Percentiles rank a stretch among this genome's conserved stretches.
phyloP scores from a whole-genome alignment of 2,329 filamentous ascomycete genomes.

The Hortaea sp. region DNA sequence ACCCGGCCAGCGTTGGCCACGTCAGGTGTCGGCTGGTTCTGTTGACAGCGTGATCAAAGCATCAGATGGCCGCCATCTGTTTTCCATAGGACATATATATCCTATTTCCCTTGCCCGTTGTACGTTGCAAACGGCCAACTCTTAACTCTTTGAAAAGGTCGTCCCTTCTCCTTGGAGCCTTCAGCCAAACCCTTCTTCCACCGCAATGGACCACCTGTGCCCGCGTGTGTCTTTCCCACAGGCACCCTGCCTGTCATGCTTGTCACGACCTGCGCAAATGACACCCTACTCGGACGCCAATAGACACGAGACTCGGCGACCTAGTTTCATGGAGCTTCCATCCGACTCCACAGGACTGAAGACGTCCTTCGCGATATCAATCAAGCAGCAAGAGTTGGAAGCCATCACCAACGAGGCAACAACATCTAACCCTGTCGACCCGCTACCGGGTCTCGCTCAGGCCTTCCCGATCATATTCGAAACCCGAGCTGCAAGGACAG shows the following conservation, averaged over 20 bases:
- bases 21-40: background rate
- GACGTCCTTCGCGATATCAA: conserved; percentile 1
- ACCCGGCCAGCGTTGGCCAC: background rate
- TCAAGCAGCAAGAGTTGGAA: background rate
- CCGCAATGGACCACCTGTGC: conserved; percentile 22
- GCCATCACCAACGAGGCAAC: background rate
- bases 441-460: background rate
- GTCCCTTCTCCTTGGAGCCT: background rate
- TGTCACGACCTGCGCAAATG: conserved; percentile 9
- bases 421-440: background rate
- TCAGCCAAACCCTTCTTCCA: background rate
- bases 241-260: conserved; percentile 22
- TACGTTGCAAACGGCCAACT: background rate
- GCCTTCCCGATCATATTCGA: background rate
- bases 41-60: background rate
- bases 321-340: conserved; percentile 4
- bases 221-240: conserved; percentile 18
- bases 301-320: background rate
- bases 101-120: background rate
- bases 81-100: background rate
- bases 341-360: conserved; percentile 4
- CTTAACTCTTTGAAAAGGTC: background rate
- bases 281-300: background rate
- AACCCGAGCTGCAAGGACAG: no score
- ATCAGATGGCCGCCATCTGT: background rate